These are phyloP conservation scores for Clausena lansium DNA, from an alignment of 345 rosid genomes.

Conservation along the genomic window DNA sequence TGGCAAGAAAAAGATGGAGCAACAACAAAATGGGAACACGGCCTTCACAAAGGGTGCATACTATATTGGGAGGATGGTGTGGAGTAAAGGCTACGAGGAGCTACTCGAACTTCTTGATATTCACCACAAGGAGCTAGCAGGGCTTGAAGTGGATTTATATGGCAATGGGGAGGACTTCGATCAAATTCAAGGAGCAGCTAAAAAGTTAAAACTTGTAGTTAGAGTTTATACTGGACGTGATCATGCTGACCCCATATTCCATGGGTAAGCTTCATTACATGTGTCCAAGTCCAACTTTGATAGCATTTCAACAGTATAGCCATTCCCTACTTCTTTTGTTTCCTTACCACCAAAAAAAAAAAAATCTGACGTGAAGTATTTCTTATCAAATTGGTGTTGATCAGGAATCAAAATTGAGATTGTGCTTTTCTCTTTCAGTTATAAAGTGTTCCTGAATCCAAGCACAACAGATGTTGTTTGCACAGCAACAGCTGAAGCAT, in stretches of 20 bases:
- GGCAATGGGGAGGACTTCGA: constrained; percentile 91
- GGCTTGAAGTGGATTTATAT: constrained; percentile 74
- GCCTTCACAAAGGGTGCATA: constrained; percentile 74
- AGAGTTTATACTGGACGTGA: constrained; percentile 79
- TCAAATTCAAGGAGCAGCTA: constrained; percentile 60
- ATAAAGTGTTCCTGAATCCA: constrained; percentile 91
- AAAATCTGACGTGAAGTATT: background rate
- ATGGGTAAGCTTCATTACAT: constrained; percentile 57
- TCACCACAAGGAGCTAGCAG: constrained; percentile 70
- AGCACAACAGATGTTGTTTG: constrained; percentile 98
- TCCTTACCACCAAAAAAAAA: no score
- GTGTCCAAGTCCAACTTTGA: background rate
- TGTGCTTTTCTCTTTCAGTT: constrained; percentile 40
- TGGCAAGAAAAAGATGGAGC: constrained; percentile 63
- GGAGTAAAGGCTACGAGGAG: constrained; percentile 97
- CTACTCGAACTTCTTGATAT: constrained; percentile 64
- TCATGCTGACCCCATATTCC: constrained; percentile 87
- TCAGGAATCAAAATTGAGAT: background rate
- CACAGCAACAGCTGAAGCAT: constrained; percentile 95
- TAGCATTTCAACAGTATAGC: background rate
- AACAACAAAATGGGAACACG: constrained; percentile 44
- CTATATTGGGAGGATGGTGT: constrained; percentile 94
- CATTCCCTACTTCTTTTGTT: no score
- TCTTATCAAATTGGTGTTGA: background rate
- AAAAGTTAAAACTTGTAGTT: constrained; percentile 53